Percentiles rank a stretch among this genome's conserved stretches.
phyloP scores from a whole-genome alignment of 805 yeast species.

The Candida sonorensis region DNA sequence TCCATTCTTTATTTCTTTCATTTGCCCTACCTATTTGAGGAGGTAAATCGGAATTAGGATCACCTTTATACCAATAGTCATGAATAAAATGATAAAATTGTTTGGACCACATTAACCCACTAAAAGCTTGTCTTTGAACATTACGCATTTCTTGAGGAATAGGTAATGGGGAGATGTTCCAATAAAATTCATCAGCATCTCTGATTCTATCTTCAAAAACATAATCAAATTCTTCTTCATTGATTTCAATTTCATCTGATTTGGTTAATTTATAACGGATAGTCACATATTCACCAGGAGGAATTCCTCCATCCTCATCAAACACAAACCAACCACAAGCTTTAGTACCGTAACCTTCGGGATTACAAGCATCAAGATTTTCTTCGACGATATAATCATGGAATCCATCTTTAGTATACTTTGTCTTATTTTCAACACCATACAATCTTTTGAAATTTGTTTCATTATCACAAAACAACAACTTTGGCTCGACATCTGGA shows the following conservation, averaged over 20 bases:
- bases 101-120: slow-evolving; percentile 90
- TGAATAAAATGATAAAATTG: slow-evolving; percentile 85
- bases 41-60: slow-evolving; percentile 63
- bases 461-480: slow-evolving; percentile 85
- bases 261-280: slow-evolving; percentile 61
- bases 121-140: slow-evolving; percentile 89
- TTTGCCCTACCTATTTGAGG: slow-evolving; percentile 78
- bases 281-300: slow-evolving; percentile 82
- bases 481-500: slow-evolving; percentile 66
- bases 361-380: slow-evolving; percentile 57
- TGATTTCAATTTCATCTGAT: slow-evolving; percentile 35
- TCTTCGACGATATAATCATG: slow-evolving; percentile 73
- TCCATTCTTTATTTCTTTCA: slow-evolving; percentile 88
- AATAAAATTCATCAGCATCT: slow-evolving; percentile 91
- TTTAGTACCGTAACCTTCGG: slow-evolving; percentile 69
- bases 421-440: slow-evolving; percentile 48
- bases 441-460: slow-evolving; percentile 69
- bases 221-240: slow-evolving; percentile 69
- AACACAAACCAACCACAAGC: slow-evolving; percentile 79
- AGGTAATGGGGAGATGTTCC: slow-evolving; percentile 83
- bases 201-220: slow-evolving; percentile 63
- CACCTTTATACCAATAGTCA: slow-evolving; percentile 83
- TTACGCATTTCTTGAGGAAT: slow-evolving; percentile 70
- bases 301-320: slow-evolving; percentile 70
- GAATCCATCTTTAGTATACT: slow-evolving; percentile 82